Conservation (phyloP, 805 yeast genomes). For the Zygotorulaspora chibaensis region DNA sequence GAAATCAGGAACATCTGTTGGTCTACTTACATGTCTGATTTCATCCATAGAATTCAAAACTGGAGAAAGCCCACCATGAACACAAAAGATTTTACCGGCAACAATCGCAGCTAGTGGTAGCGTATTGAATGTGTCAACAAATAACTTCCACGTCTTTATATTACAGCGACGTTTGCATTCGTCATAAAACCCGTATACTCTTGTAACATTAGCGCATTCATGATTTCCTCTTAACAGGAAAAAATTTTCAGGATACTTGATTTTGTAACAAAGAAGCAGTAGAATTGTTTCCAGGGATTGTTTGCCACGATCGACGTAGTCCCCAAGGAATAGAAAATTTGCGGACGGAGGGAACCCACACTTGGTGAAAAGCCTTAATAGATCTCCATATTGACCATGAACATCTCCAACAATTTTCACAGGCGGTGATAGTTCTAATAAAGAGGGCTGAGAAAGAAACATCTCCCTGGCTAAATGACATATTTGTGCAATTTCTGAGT, state of each 20-base stretch:
- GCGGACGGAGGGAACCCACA: constrained; percentile 97
- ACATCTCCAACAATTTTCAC: constrained; percentile 89
- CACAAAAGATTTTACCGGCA: constrained; percentile 89
- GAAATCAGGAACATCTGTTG: constrained; percentile 79
- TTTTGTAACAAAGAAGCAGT: constrained; percentile 83
- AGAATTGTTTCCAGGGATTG: constrained; percentile 91
- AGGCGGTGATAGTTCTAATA: constrained; percentile 77
- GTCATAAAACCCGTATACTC: constrained; percentile 96
- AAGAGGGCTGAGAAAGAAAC: constrained; percentile 83
- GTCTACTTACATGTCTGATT: constrained; percentile 67
- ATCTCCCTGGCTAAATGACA: constrained; percentile 88
- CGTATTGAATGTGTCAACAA: constrained; percentile 92
- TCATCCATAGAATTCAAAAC: constrained; percentile 60
- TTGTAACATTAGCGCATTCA: constrained; percentile 94
- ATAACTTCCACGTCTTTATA: constrained; percentile 88
- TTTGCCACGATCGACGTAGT: constrained; percentile 96
- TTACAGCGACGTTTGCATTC: constrained; percentile 94
- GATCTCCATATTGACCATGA: constrained; percentile 93
- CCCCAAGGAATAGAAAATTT: constrained; percentile 89
- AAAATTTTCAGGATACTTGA: constrained; percentile 94
- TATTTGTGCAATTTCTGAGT: constrained; percentile 80
- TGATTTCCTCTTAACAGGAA: constrained; percentile 92
- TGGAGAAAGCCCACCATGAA: constrained; percentile 82
- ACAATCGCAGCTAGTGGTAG: constrained; percentile 94
- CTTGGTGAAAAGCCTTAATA: constrained; percentile 84